phyloP scores from a whole-genome alignment of 345 rosid species.

The Citrus reticulata region DNA sequence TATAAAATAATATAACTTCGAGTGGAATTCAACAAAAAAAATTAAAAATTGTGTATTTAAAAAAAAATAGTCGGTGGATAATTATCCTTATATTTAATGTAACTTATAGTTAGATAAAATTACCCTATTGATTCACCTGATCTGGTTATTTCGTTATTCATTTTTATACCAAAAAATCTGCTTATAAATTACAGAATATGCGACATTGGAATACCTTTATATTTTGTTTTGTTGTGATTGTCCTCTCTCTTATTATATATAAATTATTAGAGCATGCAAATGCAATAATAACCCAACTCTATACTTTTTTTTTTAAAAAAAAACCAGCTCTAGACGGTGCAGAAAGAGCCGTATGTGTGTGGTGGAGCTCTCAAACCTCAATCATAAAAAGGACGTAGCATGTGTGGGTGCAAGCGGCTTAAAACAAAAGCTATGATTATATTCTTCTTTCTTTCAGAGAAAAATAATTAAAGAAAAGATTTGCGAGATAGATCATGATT shows the following conservation, averaged over 20 bases:
- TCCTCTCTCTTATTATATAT: not conserved
- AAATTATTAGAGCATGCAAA: not conserved
- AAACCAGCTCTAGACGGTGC: not conserved
- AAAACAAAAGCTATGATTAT: not conserved
- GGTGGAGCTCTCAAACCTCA: not conserved
- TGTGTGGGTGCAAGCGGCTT: not conserved
- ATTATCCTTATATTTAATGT: too few species aligned
- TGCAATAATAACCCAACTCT: not conserved
- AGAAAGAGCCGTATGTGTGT: not conserved
- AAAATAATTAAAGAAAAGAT: not conserved
- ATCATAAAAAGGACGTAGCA: not conserved
- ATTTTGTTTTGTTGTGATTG: not conserved
- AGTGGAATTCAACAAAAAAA: rapidly evolving
- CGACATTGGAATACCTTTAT: too few species aligned
- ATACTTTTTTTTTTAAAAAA: not conserved
- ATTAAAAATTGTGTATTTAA: too few species aligned
- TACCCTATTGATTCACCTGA: too few species aligned
- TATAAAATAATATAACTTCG: too few species aligned
- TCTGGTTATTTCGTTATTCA: too few species aligned
- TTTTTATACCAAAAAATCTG: too few species aligned
- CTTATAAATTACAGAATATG: too few species aligned
- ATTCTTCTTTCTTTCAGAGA: not conserved
- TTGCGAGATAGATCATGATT: constrained; percentile 1
- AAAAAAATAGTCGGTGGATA: rapidly evolving
- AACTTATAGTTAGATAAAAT: too few species aligned